A percentile compares a stretch with the other conserved stretches of the same genome.
Evolutionary conservation across 164 flowering plant genomes (phyloP).

Genomic region (Kingdonia uniflora): DNA sequence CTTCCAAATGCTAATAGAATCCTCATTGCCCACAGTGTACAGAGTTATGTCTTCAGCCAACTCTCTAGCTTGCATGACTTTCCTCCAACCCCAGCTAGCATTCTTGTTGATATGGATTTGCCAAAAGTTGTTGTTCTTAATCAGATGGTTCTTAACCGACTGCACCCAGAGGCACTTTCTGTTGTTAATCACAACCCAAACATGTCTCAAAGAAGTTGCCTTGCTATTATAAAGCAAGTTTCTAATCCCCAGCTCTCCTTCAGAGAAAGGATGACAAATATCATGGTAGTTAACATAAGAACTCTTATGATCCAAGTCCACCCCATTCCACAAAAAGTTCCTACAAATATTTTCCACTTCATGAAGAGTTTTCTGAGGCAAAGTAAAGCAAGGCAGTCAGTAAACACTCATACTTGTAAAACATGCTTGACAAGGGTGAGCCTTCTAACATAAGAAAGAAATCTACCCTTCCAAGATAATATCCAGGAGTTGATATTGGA

Average conservation of each 20-base stretch:
- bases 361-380: not conserved
- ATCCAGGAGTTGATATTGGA: not conserved
- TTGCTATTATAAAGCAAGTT: not conserved
- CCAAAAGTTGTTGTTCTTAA: not conserved
- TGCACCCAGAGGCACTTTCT: not conserved
- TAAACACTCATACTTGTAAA: not conserved
- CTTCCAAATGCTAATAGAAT: no score
- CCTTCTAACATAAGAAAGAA: not conserved
- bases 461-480: not conserved
- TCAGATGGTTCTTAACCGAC: not conserved
- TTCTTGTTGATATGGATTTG: no score
- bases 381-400: not conserved
- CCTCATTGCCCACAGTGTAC: no score
- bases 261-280: not conserved
- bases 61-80: no score
- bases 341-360: not conserved
- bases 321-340: not conserved
- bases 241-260: not conserved
- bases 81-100: no score
- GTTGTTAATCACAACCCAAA: not conserved
- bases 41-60: no score
- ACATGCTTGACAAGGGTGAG: not conserved
- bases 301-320: not conserved
- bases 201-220: not conserved
- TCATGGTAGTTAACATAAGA: not conserved